Conservation (phyloP, 2,329 filamentous ascomycete species). For the Exophiala sp. region DNA sequence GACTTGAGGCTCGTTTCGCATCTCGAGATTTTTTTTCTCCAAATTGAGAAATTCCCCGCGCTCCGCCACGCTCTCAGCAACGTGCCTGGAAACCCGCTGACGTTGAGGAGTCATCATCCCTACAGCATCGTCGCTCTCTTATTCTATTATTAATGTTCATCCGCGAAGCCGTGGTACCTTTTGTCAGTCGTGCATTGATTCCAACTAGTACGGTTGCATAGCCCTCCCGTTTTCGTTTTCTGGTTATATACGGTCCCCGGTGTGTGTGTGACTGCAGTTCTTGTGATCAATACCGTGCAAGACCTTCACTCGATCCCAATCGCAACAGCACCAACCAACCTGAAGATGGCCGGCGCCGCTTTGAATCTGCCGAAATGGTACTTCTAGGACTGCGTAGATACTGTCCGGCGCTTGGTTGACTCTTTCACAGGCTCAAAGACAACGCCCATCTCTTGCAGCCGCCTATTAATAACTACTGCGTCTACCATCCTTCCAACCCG, state of each 20-base stretch:
- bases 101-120: neutral
- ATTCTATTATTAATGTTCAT: too few species aligned
- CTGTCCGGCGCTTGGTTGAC: slow-evolving; percentile 1
- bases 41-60: neutral
- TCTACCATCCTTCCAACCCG: slow-evolving; percentile 62
- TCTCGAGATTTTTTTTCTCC: slow-evolving; percentile 7
- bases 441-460: slow-evolving; percentile 90
- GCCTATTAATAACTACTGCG: slow-evolving; percentile 95
- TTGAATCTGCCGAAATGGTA: slow-evolving; percentile 46
- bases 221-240: too few species aligned
- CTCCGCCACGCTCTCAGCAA: neutral
- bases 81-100: too few species aligned
- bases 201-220: too few species aligned
- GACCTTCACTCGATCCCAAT: neutral
- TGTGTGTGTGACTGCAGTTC: too few species aligned
- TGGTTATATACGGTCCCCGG: too few species aligned
- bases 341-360: slow-evolving; percentile 17
- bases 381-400: neutral
- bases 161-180: neutral
- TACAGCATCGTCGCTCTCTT: too few species aligned
- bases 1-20: neutral
- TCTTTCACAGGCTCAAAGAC: slow-evolving; percentile 65
- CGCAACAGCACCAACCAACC: neutral
- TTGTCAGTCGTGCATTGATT: slow-evolving; percentile 6
- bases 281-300: neutral